Evolutionary conservation across 2,329 filamentous ascomycete species (phyloP).

Genomic region (Verticillium longisporum): DNA sequence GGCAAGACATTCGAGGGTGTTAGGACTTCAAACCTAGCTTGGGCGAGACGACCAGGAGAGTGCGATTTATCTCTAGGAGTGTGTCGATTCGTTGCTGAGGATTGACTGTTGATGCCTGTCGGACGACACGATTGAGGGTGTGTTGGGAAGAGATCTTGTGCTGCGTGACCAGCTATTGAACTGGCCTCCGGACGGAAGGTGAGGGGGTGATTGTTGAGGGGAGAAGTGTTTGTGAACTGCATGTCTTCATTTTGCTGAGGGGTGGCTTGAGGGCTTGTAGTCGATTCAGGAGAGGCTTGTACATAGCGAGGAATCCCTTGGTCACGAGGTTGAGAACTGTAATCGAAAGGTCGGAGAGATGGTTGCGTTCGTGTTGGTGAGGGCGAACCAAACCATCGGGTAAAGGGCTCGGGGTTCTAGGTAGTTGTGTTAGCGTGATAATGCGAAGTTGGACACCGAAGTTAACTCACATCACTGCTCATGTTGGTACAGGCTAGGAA

Average conservation of each 20-base stretch:
- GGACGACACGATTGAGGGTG: too few relatives aligned
- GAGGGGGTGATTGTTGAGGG: background rate
- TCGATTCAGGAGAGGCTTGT: background rate
- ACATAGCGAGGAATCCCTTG: background rate
- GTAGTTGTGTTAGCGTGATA: too few relatives aligned
- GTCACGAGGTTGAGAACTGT: background rate
- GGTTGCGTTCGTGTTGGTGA: too few relatives aligned
- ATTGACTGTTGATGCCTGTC: too few relatives aligned
- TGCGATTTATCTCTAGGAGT: too few relatives aligned
- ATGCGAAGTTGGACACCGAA: background rate
- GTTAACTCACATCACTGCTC: background rate
- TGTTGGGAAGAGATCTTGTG: too few relatives aligned
- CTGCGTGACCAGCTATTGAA: too few relatives aligned
- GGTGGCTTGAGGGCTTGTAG: background rate
- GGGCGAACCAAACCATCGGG: too few relatives aligned
- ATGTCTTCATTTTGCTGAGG: background rate
- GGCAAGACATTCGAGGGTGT: too few relatives aligned
- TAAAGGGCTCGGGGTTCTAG: background rate
- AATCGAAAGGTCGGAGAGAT: background rate
- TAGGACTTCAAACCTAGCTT: too few relatives aligned
- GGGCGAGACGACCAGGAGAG: too few relatives aligned
- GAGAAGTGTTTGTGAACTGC: background rate
- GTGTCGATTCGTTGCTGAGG: too few relatives aligned
- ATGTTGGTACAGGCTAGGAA: background rate
- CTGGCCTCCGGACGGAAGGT: background rate